Base-by-base conservation (phyloP, 306 rosid genomes). In the Malus orientalis region DNA sequence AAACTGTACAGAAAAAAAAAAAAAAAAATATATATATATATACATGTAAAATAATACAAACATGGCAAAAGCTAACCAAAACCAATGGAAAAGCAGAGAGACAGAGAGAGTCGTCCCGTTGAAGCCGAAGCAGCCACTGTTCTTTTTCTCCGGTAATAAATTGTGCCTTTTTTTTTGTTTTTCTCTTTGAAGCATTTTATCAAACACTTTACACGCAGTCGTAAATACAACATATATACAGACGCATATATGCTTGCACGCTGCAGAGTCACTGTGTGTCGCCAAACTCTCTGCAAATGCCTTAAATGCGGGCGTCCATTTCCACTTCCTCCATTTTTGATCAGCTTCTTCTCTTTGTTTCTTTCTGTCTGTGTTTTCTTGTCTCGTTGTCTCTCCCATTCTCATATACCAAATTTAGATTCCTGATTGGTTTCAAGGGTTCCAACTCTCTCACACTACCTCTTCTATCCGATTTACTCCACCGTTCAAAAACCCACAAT, bases 401-500 rank as follows among this genome's bases (percentile, higher is more conserved):
- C 11, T 38, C 9, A 38, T 38, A 25, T 13, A 67, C 36, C 79
- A 42, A 73, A 25, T 74, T 27, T 59, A 61, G 29, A 61, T 19
- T 61, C 27, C 23, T 38, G 77, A 67, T 33, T 47, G 55, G 69
- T 71, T 66, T 36, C 67, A 44, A 80, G 67, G 18, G 10, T 68
- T 71, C 60, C 67, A 62, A 15, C 67, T 27, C 38, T 65, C 61
- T 19, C 47, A 47, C 11, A 51, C 81, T 29, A 9, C 69, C 49
- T 68, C 73, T 79, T 27, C 27, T 88, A 87, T 87, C 91, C 86
- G 80, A 69, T 78, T 81, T 47, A 7, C 63, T 75, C 78, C 67
- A 47, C 18, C 60, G 25, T 61, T 69, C 45, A 25, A 30, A 27
- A 60, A 29, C 62, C 30, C 60, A 53, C 22, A 9, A 20, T 30